A percentile compares a stretch with the other conserved stretches of the same genome.
Conservation (phyloP, 2,329 filamentous ascomycete genomes). For the Sphaerulina populicola region DNA sequence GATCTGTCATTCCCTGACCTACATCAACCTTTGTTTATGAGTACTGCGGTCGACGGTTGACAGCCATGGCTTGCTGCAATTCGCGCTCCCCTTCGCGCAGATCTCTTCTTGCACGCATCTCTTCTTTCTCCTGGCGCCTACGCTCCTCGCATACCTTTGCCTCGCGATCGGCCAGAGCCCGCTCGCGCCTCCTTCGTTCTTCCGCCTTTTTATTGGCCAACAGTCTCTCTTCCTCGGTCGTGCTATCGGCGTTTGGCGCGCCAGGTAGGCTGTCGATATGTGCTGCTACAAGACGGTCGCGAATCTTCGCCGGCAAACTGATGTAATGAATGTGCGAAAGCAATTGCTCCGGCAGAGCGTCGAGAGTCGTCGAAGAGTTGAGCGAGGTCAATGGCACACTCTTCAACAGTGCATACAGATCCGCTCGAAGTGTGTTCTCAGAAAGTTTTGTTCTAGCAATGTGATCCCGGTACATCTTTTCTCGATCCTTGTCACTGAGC, state of each 20-base stretch:
- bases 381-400: conserved; percentile 51
- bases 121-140: conserved; percentile 16
- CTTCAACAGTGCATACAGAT: conserved; percentile 59
- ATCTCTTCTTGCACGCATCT: conserved; percentile 15
- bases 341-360: conserved; percentile 54
- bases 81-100: conserved; percentile 21
- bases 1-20: background rate
- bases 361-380: conserved; percentile 51
- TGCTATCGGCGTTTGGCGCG: conserved; percentile 34
- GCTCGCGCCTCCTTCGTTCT: conserved; percentile 18
- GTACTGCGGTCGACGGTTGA: background rate
- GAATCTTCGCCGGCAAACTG: conserved; percentile 51
- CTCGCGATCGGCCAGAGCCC: conserved; percentile 20
- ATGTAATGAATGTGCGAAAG: conserved; percentile 63
- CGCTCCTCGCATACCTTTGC: conserved; percentile 21
- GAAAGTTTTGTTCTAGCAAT: conserved; percentile 58
- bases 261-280: conserved; percentile 56
- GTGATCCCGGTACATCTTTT: conserved; percentile 71
- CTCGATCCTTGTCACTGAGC: conserved; percentile 57
- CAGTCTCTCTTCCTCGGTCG: conserved; percentile 44
- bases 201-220: conserved; percentile 24
- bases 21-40: background rate
- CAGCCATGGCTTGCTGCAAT: conserved; percentile 17
- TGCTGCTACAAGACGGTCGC: conserved; percentile 58
- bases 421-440: conserved; percentile 57